These are phyloP conservation scores for Cronartium quercuum DNA, from an alignment of 1,284 basidiomycete species.

Conservation along the genomic window DNA sequence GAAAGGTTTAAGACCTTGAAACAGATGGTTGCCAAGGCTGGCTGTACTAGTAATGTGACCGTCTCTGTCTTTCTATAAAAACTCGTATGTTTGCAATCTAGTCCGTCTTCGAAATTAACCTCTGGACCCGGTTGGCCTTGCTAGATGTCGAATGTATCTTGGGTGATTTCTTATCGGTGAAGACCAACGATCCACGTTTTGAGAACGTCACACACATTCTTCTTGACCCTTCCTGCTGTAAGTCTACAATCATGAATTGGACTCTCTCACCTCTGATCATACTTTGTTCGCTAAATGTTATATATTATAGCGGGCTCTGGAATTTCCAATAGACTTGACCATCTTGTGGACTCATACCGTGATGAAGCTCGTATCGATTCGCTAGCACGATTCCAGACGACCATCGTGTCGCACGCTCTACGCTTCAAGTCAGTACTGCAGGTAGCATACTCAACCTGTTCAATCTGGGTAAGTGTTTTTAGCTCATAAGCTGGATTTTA, in stretches of 20 bases:
- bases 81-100: no score
- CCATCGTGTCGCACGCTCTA: slow-evolving; percentile 92
- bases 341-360: slow-evolving; percentile 50
- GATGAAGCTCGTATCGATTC: slow-evolving; percentile 65
- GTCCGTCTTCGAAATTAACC: no score
- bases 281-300: slow-evolving; percentile 4
- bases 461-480: slow-evolving; percentile 22
- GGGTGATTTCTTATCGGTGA: slow-evolving; percentile 69
- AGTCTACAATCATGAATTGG: slow-evolving; percentile 36
- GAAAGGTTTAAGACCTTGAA: slow-evolving; percentile 71
- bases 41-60: slow-evolving; percentile 58
- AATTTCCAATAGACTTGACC: slow-evolving; percentile 46
- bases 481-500: neutral
- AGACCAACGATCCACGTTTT: slow-evolving; percentile 62
- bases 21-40: slow-evolving; percentile 71
- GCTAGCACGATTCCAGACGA: slow-evolving; percentile 78
- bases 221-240: slow-evolving; percentile 75
- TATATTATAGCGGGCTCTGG: slow-evolving; percentile 45
- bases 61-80: neutral
- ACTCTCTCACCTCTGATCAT: neutral
- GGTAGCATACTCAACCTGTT: slow-evolving; percentile 36
- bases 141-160: slow-evolving; percentile 62
- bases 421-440: slow-evolving; percentile 59
- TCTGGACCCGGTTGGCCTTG: neutral
- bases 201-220: slow-evolving; percentile 71